Evolutionary conservation across 2,329 filamentous ascomycete species (phyloP).

Genomic region (Pseudogymnoascus sp.): DNA sequence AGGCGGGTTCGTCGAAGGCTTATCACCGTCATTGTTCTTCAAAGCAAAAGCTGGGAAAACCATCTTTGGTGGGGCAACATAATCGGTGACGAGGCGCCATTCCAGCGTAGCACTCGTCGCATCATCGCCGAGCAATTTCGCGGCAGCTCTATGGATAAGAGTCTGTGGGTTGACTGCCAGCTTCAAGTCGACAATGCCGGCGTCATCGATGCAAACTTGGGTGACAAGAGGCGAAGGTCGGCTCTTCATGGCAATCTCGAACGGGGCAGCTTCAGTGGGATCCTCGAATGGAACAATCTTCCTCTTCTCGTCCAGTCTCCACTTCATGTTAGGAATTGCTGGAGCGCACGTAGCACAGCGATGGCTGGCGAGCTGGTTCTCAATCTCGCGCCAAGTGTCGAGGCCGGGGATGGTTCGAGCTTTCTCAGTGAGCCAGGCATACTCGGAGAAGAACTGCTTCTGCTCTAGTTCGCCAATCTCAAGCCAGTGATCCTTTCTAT

Average conservation of each 20-base stretch:
- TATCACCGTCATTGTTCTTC: constrained; percentile 37
- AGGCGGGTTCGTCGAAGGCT: constrained; percentile 29
- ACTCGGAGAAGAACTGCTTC: constrained; percentile 26
- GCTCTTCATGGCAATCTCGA: constrained; percentile 45
- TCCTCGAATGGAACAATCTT: constrained; percentile 45
- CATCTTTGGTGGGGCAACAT: constrained; percentile 31
- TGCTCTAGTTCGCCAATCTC: constrained; percentile 26
- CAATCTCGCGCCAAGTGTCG: constrained; percentile 15
- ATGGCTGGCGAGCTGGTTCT: neutral
- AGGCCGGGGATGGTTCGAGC: constrained; percentile 17
- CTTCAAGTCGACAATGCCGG: constrained; percentile 33
- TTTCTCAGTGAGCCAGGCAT: constrained; percentile 31
- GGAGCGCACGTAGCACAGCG: constrained; percentile 34
- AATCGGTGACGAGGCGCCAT: constrained; percentile 45
- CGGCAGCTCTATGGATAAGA: constrained; percentile 38
- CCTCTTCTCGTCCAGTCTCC: constrained; percentile 29
- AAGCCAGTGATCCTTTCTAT: constrained; percentile 21
- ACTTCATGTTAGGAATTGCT: constrained; percentile 32
- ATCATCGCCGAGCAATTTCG: constrained; percentile 26
- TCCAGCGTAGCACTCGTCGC: constrained; percentile 24
- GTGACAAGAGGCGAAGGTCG: constrained; percentile 39
- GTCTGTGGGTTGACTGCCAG: constrained; percentile 38
- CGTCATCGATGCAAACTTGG: constrained; percentile 31
- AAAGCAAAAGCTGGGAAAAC: constrained; percentile 37
- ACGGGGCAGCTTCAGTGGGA: constrained; percentile 42